Base-by-base conservation (phyloP, 768 basidiomycete genomes). In the Stropharia rugosoannulata region DNA sequence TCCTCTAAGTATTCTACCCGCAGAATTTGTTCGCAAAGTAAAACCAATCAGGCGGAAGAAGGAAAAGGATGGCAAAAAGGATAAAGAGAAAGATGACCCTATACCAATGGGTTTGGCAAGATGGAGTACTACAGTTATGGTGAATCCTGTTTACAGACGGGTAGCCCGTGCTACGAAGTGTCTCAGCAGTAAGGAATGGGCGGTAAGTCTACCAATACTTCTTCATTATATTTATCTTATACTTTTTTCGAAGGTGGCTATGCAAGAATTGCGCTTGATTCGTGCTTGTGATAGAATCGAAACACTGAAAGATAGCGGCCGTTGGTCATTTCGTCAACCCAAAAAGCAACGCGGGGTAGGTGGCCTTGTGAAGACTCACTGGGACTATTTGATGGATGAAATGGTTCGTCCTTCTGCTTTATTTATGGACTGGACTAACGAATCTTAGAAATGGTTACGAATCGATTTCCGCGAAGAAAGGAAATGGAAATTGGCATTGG, bases 341-440 rank as follows among this genome's bases (percentile, higher is more conserved):
- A 98, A 96, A 72, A 96, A 95, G 70, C 92, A 95, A 65, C 80
- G 90, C 56, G 89, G 85, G 27, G 79, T 94, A 15, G 85, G 87
- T 18, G 85, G 86, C 1, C 62, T 87, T 47, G 75, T 77, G 2
- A 97, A 95, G 72, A 84, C 88, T 0, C 94, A 98, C 65, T 95
- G 93, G 93, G 97, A 98, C 68, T 90, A 95, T 70, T 77, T 99
- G 35, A 72, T 99, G 70, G 96, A 98, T 58, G 97, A 99, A 72
- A 94, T 98, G 94, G 93, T 92, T 52, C 62, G 82, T 74, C 22
- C 37, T 15, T 36, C 50, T 25, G 39, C 13, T 49, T 39, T 5
- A 29, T 11, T 9, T 12, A 39, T 22, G 57, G 57, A n/a, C 41
- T 39, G 45, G 25, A 60, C 48, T 59, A 43, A 51, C 27, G 29